Percentiles rank a stretch among this genome's conserved stretches.
Evolutionary conservation across 1,139 yeast species (phyloP).

Genomic region (Tardiomyces depauwii): DNA sequence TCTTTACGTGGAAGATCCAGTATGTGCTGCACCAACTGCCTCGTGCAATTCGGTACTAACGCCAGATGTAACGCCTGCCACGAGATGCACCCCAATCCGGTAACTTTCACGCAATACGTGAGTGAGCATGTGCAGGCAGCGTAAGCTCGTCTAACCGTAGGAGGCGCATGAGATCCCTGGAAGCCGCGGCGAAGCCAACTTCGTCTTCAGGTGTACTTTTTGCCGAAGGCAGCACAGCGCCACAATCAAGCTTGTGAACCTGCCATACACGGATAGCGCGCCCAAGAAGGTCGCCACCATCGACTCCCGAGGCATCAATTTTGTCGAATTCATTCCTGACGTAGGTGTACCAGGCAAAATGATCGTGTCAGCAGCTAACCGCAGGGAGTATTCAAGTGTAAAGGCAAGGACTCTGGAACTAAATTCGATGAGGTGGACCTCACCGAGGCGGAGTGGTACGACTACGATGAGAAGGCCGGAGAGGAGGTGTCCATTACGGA

Average conservation of each 20-base stretch:
- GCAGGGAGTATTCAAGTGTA: conserved; percentile 50
- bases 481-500: conserved; percentile 77
- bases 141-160: conserved; percentile 8
- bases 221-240: conserved; percentile 44
- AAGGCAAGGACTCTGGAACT: conserved; percentile 41
- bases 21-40: too few species aligned
- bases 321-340: conserved; percentile 54
- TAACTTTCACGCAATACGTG: conserved; percentile 57
- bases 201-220: conserved; percentile 63
- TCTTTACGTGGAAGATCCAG: conserved; percentile 58
- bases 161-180: conserved; percentile 46
- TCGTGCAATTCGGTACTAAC: too few species aligned
- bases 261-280: conserved; percentile 27
- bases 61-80: conserved; percentile 55
- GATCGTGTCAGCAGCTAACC: conserved; percentile 9
- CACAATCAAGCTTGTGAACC: conserved; percentile 12
- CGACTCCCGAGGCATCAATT: conserved; percentile 79
- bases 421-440: conserved; percentile 56
- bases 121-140: too few species aligned
- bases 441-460: conserved; percentile 85
- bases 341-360: too few species aligned
- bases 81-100: conserved; percentile 64
- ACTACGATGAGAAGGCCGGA: conserved; percentile 78
- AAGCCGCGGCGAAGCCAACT: conserved; percentile 75
- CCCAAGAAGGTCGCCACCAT: conserved; percentile 46